Base-by-base conservation (phyloP, 2,329 filamentous ascomycete genomes). In the Chrysosporium keratinophilum region DNA sequence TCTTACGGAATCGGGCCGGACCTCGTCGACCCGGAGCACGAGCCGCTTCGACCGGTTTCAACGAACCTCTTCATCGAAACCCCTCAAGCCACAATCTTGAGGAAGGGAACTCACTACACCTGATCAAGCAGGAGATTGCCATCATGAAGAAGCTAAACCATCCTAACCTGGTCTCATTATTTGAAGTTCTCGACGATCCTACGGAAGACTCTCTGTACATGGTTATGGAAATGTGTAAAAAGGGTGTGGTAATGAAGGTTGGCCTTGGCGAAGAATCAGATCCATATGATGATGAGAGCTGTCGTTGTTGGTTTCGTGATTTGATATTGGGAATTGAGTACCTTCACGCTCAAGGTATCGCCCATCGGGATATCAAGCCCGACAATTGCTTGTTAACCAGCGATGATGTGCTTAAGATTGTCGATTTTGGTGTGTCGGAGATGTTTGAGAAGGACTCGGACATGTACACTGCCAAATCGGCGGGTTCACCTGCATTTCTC, bases 111-210 rank as follows among this genome's bases (percentile, higher is more conserved):
- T 81, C 91, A 0, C 75, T 97, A 11, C 87, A 87, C 64, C 75
- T 97, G 56, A 97, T 98, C 68, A 86, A 89, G 57, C 87, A 95
- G 68, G 93, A 98, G 70, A 93, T 97, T 63, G 93, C 93, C 55
- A 94, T 97, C 66, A 97, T 98, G 90, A 98, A 97, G 76, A 97
- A 97, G 72, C 78, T 97, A 45, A 84, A 96, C 65, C 93, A 98
- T 65, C 85, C 83, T 28, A 98, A 97, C 65, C 75, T 98, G n/a
- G 91, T 97, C 12, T 83, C 86, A 44, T 74, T 98, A 49, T 88
- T 95, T 60, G 93, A 98, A 70, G 93, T 98, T 2, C 75, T 98
- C 50, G 93, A 97, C 67, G 93, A 97, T 65, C 91, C 93, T 0
- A 84, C 91, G 46, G 89, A 96, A 65, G 93, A 98, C 69, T 95